Base-by-base conservation (phyloP, 2,329 filamentous ascomycete genomes). In the Pyrenochaeta sp. region DNA sequence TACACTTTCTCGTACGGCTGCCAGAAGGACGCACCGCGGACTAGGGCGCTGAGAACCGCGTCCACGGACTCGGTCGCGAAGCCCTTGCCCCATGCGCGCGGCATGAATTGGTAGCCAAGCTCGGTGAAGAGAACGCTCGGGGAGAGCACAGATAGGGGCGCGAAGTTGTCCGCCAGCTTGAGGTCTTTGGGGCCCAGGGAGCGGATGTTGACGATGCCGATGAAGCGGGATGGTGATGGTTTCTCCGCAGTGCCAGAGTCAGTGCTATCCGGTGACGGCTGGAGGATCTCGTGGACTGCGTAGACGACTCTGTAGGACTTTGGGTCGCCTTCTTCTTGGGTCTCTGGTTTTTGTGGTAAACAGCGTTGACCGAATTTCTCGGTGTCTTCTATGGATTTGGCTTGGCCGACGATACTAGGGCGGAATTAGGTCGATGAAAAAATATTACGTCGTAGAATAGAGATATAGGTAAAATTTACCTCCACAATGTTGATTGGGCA, bases 401-500 rank as follows among this genome's bases (percentile, higher is more conserved):
- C 45, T 4, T 23, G 36, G 13, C 61, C 61, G 14, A 28, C 24
- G 21, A 69, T 53, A 34, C 65, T 69, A 8, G n/a, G 10, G 4
- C 13, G 29, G 3, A 21, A n/a, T 52, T 24, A 55, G 36, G 21
- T 34, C n/a, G 15, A 10, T 14, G 10, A 26, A 5, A n/a, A 27
- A 14, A 8, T 19, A n/a, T n/a, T n/a, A n/a, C n/a, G n/a, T 5
- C 38, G 15, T 42, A 11, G 39, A 29, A 11, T 24, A 30, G 9
- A 11, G 5, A 26, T 17, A 9, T 8, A n/a, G 10, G 7, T 8
- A 21, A 15, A 7, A 35, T 27, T 45, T 60, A 65, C 68, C 64
- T 71, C 65, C 67, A 70, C 42, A 45, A 57, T 19, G 55, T 63
- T 19, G 55, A 34, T 18, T 65, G 49, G 39, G 63, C 54, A 37